Evolutionary conservation across 257 asterid species (phyloP), one percentile per base, ranked within the genome.

Genomic region (Jacaranda copaia): DNA sequence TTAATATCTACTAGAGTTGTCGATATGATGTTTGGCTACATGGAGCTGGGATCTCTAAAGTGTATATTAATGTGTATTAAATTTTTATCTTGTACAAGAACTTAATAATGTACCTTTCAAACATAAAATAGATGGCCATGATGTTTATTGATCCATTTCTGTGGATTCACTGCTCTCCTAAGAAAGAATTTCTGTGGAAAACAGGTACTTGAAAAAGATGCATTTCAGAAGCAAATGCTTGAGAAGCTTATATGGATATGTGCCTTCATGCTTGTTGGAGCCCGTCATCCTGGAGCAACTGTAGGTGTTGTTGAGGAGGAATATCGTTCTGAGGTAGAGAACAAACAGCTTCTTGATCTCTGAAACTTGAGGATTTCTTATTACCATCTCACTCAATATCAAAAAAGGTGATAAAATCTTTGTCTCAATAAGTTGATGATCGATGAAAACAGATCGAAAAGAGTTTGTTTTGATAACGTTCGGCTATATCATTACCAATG

Each of bases 191-290:
- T 80, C 14, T 70, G 55, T 65, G 76, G 52, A 39, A 74, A 79
- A 65, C 68, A 95, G 99, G 97, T 93, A 40, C 97, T 93, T 81
- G 97, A 88, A 13, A 88, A 89, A 72, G 98, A 87, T 73, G 89
- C 91, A 58, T 95, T 95, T 84, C 87, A 90, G 85, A 93, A 95
- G 82, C 99, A 96, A 85, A 96, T 93, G 97, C 86, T 96, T 42
- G 98, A 96, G 89, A 96, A 96, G 81, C 98, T 95, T 72, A 93
- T 93, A 84, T 95, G 99, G 99, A 95, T 95, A 80, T 88, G 96
- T 73, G 96, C 99, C 63, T 95, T 95, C 89, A 95, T 95, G 99
- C 98, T 95, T 32, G 99, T 95, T 70, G 99, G 99, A 81, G 97
- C 96, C 72, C 97, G 98, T 62, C 98, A 93, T 86, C 97, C 95